These are phyloP conservation scores for Trichoderma afroharzianum DNA, from an alignment of 2,329 filamentous ascomycete genomes.

Conservation along the genomic window DNA sequence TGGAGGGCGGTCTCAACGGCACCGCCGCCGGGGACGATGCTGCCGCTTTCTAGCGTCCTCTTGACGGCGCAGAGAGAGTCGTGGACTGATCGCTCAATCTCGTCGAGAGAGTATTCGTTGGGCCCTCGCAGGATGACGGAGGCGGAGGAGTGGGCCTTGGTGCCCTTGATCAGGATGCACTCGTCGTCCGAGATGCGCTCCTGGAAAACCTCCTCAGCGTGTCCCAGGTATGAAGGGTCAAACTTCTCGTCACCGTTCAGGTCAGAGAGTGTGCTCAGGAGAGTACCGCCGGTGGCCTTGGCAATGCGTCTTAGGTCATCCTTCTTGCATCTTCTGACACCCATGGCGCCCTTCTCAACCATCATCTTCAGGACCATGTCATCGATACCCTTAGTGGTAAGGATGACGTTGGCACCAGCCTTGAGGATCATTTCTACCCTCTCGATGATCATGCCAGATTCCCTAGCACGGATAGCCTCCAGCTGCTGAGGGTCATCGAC, in stretches of 20 bases:
- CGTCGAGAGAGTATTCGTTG: conserved; percentile 94
- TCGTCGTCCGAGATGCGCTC: conserved; percentile 98
- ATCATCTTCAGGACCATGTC: conserved; percentile 93
- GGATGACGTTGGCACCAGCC: conserved; percentile 89
- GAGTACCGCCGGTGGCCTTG: conserved; percentile 88
- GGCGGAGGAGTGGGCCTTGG: conserved; percentile 88
- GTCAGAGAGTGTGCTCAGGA: conserved; percentile 91
- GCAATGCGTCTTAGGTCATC: conserved; percentile 95
- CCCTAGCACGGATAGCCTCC: conserved; percentile 91
- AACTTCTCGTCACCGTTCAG: conserved; percentile 97
- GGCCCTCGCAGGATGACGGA: conserved; percentile 94
- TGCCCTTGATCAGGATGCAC: conserved; percentile 94
- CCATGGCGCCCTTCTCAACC: conserved; percentile 92
- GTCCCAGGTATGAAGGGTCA: conserved; percentile 81
- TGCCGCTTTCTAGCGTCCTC: conserved; percentile 92
- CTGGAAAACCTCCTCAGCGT: conserved; percentile 94
- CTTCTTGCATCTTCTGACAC: conserved; percentile 95
- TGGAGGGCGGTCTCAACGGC: conserved; percentile 98
- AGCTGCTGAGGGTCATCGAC: conserved; percentile 96
- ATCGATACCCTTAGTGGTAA: conserved; percentile 98
- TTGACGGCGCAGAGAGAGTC: conserved; percentile 96
- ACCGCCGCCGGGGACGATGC: conserved; percentile 92
- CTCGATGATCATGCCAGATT: conserved; percentile 90
- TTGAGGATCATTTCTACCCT: conserved; percentile 97
- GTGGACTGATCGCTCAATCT: conserved; percentile 98